Base-by-base conservation (phyloP, 164 flowering plant species). In the Magnolia officinalis region DNA sequence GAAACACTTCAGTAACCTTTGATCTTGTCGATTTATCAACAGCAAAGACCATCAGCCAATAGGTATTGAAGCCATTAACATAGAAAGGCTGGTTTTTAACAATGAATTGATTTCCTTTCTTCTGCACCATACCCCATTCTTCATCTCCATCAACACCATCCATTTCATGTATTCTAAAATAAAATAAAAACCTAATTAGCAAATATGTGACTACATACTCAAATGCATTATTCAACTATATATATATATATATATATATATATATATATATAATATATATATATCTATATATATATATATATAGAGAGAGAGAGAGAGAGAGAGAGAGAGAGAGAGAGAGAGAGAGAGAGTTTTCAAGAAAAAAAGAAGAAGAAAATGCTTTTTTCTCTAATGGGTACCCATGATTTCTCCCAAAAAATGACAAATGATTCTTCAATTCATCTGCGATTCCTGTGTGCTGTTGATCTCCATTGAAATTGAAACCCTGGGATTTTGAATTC, bases 41-140 rank as follows among this genome's bases (percentile, higher is more conserved):
- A 20, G 97, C 99, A 81, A 95, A 89, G 3, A 90, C 86, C 98
- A 93, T 95, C 80, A 95, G 77, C 98, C 98, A 95, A 80, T 93
- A 92, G 3, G 97, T 92, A 85, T 93, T 95, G 90, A 95, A 93
- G 29, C 98, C 98, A 83, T 93, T 93, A 0, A 92, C 78, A 75
- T 92, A 93, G 78, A 93, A 93, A 52, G 98, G 95, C 49, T 83
- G 85, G 55, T 80, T 85, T 23, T 85, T 82, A 1, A 91, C 82
- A 78, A 85, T 78, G 78, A 96, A 93, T 59, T 96, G 99, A 77
- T 83, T 88, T 63, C 97, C 95, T 73, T 88, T 89, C 85, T 71
- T 95, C 83, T 80, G 73, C 84, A 92, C 97, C 97, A 93, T 90
- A 51, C 55, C 70, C 99, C 99, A 95, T 70, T 78, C 81, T 6